phyloP scores from a whole-genome alignment of 495 filamentous ascomycete species.

The Trichoderma gamsii region DNA sequence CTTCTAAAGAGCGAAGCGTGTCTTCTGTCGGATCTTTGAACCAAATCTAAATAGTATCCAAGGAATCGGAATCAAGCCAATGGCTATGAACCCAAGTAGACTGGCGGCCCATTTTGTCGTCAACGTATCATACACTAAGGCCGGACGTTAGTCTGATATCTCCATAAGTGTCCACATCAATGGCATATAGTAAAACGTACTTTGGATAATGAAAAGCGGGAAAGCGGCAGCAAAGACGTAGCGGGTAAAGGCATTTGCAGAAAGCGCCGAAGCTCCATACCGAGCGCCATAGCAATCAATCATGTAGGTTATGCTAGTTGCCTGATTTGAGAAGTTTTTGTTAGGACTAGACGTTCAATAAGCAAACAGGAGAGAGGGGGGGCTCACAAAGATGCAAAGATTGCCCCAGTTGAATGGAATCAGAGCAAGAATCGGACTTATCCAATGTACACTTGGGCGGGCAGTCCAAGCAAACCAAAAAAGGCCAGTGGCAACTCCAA shows the following conservation, averaged over 20 bases:
- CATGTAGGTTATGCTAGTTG: background rate
- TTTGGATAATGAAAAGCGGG: background rate
- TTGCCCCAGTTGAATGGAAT: constrained; percentile 10
- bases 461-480: constrained; percentile 44
- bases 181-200: background rate
- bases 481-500: constrained; percentile 46
- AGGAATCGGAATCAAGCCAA: constrained; percentile 20
- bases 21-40: constrained; percentile 4
- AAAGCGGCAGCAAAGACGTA: constrained; percentile 5
- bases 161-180: background rate
- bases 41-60: constrained; percentile 16
- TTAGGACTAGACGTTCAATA: background rate
- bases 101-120: constrained; percentile 38
- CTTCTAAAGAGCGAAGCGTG: background rate
- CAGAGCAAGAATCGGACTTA: background rate
- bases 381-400: constrained; percentile 4
- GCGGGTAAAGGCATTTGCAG: constrained; percentile 9
- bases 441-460: constrained; percentile 25
- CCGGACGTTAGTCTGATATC: no score
- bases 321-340: background rate
- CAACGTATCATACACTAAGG: background rate
- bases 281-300: constrained; percentile 1
- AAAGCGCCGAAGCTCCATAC: constrained; percentile 1
- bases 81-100: constrained; percentile 35
- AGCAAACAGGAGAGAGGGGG: background rate